These are phyloP conservation scores for Apophysomyces trapeziformis DNA, from an alignment of 371 early-diverging fungal species.

Conservation along the genomic window DNA sequence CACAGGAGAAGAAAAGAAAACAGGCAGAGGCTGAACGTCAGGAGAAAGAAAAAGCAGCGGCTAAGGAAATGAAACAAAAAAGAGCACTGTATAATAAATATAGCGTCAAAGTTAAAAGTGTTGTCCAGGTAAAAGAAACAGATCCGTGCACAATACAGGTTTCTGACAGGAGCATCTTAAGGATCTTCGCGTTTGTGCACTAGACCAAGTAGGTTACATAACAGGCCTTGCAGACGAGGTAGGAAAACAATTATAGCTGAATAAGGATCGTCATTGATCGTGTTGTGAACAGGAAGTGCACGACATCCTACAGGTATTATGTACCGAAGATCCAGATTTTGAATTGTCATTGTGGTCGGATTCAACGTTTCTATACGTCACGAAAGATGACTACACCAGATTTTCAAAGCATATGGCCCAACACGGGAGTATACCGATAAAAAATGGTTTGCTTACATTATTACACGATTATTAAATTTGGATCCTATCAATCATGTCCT, in stretches of 20 bases:
- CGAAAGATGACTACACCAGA: conserved; percentile 21
- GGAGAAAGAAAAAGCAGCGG: conserved; percentile 30
- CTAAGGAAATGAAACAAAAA: conserved; percentile 36
- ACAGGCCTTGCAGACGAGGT: conserved; percentile 18
- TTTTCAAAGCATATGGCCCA: conserved; percentile 18
- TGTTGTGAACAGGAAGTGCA: conserved; percentile 15
- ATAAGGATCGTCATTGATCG: background rate
- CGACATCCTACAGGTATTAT: conserved; percentile 18
- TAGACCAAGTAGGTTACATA: conserved; percentile 12
- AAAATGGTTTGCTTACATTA: conserved; percentile 14
- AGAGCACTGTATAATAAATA: conserved; percentile 37
- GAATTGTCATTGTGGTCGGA: conserved; percentile 21
- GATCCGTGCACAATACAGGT: background rate
- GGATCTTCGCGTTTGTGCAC: conserved; percentile 16
- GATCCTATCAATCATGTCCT: conserved; percentile 25
- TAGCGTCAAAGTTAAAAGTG: conserved; percentile 24
- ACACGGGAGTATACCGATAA: conserved; percentile 22
- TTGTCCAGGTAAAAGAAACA: conserved; percentile 31
- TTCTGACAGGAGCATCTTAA: background rate
- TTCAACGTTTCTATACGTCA: conserved; percentile 21
- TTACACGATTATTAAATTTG: conserved; percentile 12
- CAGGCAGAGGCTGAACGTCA: conserved; percentile 38
- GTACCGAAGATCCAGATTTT: conserved; percentile 19
- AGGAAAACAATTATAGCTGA: background rate
- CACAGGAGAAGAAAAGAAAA: conserved; percentile 33